Evolutionary conservation across 345 rosid species (phyloP).

Genomic region (Alliaria petiolata): DNA sequence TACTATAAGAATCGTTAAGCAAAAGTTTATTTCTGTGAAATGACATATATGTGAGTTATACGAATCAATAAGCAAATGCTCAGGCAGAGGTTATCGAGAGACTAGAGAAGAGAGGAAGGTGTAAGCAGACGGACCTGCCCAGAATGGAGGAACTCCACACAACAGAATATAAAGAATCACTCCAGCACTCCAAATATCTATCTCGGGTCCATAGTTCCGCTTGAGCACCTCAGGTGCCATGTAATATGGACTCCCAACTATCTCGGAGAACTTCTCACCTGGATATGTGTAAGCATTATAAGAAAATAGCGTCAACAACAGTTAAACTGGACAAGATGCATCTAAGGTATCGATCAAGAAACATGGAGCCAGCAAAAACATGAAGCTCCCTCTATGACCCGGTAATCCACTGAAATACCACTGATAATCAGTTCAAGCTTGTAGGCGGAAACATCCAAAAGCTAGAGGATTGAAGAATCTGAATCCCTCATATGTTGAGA

Average conservation of each 20-base stretch:
- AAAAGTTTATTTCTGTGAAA: background rate
- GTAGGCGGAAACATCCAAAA: background rate
- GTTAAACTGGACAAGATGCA: background rate
- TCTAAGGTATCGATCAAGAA: conserved; percentile 9
- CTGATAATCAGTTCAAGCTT: background rate
- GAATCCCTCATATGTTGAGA: background rate
- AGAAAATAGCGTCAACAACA: background rate
- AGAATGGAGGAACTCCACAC: conserved; percentile 99
- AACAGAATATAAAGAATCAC: conserved; percentile 91
- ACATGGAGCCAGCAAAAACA: background rate
- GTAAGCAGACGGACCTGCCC: conserved; percentile 74
- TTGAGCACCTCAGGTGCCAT: conserved; percentile 99
- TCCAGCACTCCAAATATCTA: conserved; percentile 99
- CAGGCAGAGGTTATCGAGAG: background rate
- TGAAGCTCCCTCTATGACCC: background rate
- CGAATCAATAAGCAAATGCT: background rate
- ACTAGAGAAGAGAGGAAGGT: background rate
- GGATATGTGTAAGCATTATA: conserved; percentile 5
- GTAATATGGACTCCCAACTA: conserved; percentile 98
- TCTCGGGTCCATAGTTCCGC: conserved; percentile 94
- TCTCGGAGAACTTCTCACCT: conserved; percentile 97
- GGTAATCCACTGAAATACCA: background rate
- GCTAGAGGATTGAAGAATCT: conserved; percentile 4
- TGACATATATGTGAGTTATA: background rate
- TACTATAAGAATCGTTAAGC: background rate